These are phyloP conservation scores for Candida qinlingensis DNA, from an alignment of 805 yeast species.

Conservation along the genomic window DNA sequence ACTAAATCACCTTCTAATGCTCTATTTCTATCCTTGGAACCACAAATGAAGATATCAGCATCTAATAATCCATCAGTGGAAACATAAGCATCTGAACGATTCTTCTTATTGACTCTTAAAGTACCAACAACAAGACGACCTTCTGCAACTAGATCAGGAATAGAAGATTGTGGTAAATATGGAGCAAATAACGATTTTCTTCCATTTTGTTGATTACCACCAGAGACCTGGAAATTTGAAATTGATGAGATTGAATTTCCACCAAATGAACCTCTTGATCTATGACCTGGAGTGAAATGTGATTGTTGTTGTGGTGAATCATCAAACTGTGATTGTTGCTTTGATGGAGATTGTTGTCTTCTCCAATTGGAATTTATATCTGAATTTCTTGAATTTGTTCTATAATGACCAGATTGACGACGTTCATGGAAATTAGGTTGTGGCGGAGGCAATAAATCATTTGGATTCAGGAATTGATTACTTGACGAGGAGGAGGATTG, in stretches of 20 bases:
- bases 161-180: constrained; percentile 86
- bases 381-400: constrained; percentile 33
- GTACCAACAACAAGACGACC: constrained; percentile 92
- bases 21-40: constrained; percentile 95
- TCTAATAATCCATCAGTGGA: constrained; percentile 93
- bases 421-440: constrained; percentile 29
- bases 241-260: constrained; percentile 44
- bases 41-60: constrained; percentile 96
- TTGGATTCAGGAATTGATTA: constrained; percentile 15
- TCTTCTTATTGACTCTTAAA: constrained; percentile 90
- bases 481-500: constrained; percentile 14
- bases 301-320: constrained; percentile 22
- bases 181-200: constrained; percentile 92
- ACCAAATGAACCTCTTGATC: constrained; percentile 66
- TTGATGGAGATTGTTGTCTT: constrained; percentile 32
- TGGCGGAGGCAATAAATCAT: constrained; percentile 26
- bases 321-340: constrained; percentile 26
- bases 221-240: constrained; percentile 19
- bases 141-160: constrained; percentile 83
- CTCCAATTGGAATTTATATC: constrained; percentile 57
- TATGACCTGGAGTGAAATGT: constrained; percentile 71
- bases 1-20: constrained; percentile 96
- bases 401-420: constrained; percentile 36
- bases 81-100: constrained; percentile 97
- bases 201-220: constrained; percentile 23